phyloP scores from a whole-genome alignment of 352 stramenopile species.

The Pythium rishiriense region DNA sequence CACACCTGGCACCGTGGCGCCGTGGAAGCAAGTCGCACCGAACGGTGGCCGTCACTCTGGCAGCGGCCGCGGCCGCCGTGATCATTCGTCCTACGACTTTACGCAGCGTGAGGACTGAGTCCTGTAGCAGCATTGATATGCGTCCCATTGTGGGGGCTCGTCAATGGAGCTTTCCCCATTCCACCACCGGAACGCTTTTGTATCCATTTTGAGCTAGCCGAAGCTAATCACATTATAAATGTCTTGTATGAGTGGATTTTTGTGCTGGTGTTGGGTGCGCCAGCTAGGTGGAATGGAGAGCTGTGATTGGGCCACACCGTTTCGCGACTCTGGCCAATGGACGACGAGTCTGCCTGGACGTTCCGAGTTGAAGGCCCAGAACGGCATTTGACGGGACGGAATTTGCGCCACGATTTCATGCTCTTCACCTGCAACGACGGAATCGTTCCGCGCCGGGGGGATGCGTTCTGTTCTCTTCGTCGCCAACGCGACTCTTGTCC shows the following conservation, averaged over 20 bases:
- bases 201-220: not conserved
- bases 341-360: no score
- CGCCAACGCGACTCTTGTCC: not conserved
- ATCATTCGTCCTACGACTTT: not conserved
- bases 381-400: not conserved
- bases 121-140: not conserved
- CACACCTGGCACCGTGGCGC: conserved; percentile 4
- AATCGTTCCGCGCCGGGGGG: not conserved
- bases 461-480: not conserved
- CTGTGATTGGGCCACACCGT: conserved; percentile 15
- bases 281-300: conserved; percentile 9
- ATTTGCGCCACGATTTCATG: not conserved
- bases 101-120: conserved; percentile 1
- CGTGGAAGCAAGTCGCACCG: conserved; percentile 5
- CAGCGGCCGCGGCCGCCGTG: not conserved
- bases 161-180: no score
- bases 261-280: conserved; percentile 22
- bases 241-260: conserved; percentile 9
- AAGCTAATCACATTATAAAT: conserved; percentile 5
- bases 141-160: not conserved
- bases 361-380: no score
- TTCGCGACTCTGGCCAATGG: conserved; percentile 6
- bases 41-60: not conserved
- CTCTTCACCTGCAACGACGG: not conserved
- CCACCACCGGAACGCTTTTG: conserved; percentile 16